Base-by-base conservation (phyloP, 495 filamentous ascomycete species). In the Cercophora sp. region DNA sequence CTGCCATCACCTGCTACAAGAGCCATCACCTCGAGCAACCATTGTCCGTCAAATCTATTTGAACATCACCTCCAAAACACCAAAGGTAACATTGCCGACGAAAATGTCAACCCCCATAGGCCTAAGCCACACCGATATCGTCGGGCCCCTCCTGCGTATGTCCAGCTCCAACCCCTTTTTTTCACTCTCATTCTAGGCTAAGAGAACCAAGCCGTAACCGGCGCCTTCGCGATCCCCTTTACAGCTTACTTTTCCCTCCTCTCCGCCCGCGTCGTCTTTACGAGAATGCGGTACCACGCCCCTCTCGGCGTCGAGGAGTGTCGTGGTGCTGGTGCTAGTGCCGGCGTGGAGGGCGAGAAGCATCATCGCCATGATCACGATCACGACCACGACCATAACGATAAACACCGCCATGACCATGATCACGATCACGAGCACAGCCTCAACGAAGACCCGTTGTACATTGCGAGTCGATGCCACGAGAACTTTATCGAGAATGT, bases 401-500 rank as follows among this genome's bases (percentile, higher is more conserved):
- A 36, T 8, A 10, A 18, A 11, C 47, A 50, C 35, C 3, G 19
- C 20, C 47, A 35, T 22, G 13, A 24, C 5, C 24, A 51, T 24
- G 5, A 47, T 16, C 0, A n/a, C 24, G 18, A 18, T 15, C 47
- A 56, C 43, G 57, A 66, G 55, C 64, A 61, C 44, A 57, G 63
- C 51, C 58, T 60, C n/a, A 11, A 24, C 8, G 15, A 49, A 10
- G n/a, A 16, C 19, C 48, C 36, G 8, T 20, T 51, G 48, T 27
- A 19, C 56, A 47, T 59, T 52, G 63, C 69, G 13, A 58, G 51
- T 19, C 68, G 74, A 18, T 45, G 52, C 43, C 71, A 75, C 18
- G 42, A 55, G 16, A 77, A 76, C 27, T 77, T 76, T 53, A 35
- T 66, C 50, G 73, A 77, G 55, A 70, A 73, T 53, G 71, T 75